Evolutionary conservation across 257 asterid species (phyloP), one percentile per base, ranked within the genome.

Genomic region (Jasminum sambac): DNA sequence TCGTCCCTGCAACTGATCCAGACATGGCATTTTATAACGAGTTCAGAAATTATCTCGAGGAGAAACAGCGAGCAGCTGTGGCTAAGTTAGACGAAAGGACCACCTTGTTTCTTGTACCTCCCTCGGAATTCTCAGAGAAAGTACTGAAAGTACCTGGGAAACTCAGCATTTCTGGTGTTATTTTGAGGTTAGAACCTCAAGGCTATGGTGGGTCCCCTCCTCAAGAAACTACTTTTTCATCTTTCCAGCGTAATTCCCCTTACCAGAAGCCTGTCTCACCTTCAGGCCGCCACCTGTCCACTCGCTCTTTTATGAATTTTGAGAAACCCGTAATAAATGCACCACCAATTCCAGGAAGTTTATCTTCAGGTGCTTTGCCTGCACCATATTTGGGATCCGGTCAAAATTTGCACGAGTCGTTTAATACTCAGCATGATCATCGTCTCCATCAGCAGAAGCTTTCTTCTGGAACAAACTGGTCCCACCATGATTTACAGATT

Each of bases 41-140:
- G 73, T 93, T 93, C 88, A 84, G 86, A 96, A 80, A 79, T 77
- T 93, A 89, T 82, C 95, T 93, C 0, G 95, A 83, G 41, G 98
- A 93, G 79, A 89, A 84, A 74, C 90, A 93, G 77, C 87, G 97
- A 13, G 98, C 95, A 50, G 98, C 97, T 19, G 97, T 93, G 11
- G 95, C 93, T 41, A 90, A 87, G 84, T 74, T 93, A 80, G 98
- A 93, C 41, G 96, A 90, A 43, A 64, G 72, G 71, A 87, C 77
- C 67, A 89, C 98, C 64, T 81, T 93, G 76, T 93, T 93, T 80
- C 98, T 93, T 11, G 95, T 93, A 14, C 96, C 98, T 74, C 98
- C 98, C 67, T 93, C 98, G 23, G 97, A 93, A 23, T 90, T 93
- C 85, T 90, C 96, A 4, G 95, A 93, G 46, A 86, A 87, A 78